These are phyloP conservation scores for Haplosporangium sp. DNA, from an alignment of 371 early-diverging fungal species.

Conservation along the genomic window DNA sequence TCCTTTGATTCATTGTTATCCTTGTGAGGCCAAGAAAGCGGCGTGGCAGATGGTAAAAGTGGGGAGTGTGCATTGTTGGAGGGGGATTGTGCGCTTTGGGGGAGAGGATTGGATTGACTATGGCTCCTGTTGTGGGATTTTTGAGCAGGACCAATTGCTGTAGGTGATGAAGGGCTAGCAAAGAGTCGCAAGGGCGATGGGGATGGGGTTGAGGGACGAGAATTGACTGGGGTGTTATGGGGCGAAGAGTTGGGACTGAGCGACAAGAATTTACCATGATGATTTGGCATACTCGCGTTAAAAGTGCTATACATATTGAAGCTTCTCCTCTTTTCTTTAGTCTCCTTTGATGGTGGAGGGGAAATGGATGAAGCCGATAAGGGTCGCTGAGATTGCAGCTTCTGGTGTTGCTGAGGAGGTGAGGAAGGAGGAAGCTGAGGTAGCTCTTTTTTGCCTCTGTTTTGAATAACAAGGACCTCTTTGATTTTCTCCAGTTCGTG, in stretches of 20 bases:
- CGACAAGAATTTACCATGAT: conserved; percentile 19
- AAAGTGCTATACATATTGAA: conserved; percentile 29
- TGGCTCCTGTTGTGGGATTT: conserved; percentile 33
- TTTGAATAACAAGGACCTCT: conserved; percentile 46
- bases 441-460: conserved; percentile 42
- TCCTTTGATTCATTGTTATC: conserved; percentile 5
- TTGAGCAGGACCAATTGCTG: background rate
- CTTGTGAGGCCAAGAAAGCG: conserved; percentile 27
- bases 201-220: conserved; percentile 45
- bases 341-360: conserved; percentile 2
- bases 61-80: conserved; percentile 13
- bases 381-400: conserved; percentile 18
- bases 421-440: conserved; percentile 35
- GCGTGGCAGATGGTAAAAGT: conserved; percentile 29
- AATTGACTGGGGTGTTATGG: conserved; percentile 35
- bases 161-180: conserved; percentile 2
- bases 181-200: conserved; percentile 33
- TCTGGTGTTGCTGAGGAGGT: conserved; percentile 13
- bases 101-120: conserved; percentile 1
- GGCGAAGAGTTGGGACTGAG: conserved; percentile 36
- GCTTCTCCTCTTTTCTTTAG: conserved; percentile 27
- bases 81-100: conserved; percentile 19
- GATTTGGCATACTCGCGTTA: conserved; percentile 39
- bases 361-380: conserved; percentile 23
- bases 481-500: conserved; percentile 35